Evolutionary conservation across 176 grass and related monocot genomes (phyloP), one percentile per base, ranked within the genome.

Genomic region (Oryza punctata): DNA sequence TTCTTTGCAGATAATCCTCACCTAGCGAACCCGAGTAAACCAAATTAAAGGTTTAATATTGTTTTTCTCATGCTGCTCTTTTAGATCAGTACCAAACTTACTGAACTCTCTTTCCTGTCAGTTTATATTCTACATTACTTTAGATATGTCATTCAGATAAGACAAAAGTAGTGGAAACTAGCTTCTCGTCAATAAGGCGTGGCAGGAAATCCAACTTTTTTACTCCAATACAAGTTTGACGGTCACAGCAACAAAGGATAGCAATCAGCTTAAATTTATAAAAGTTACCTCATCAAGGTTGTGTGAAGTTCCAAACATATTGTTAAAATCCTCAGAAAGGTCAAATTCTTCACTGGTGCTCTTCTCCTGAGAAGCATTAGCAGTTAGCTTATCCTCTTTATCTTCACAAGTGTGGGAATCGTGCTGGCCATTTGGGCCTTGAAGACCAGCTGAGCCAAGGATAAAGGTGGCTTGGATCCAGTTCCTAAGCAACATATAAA

Each of bases 401-500:
- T 67, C 32, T 90, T 94, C 70, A 67, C 86, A 73, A 78, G 19
- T 5, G 81, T 54, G 4, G 68, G 75, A n/a, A 49, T 83, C 32
- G 61, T 73, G 61, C 35, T 73, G 71, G 67, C 49, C 49, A 35
- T 47, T 87, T 78, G 67, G 74, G 72, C 35, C 40, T 59, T 72
- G 37, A 80, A 40, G 45, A 85, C 37, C 70, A 38, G 30, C n/a
- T 54, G 86, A 18, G 11, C 81, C 82, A 25, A 81, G 69, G 73
- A 49, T 86, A 76, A 95, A 98, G 25, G 85, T 86, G 87, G 91
- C 96, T 89, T 98, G 96, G 88, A 98, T 91, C 93, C 96, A 98
- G 72, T 88, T 86, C 87, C 96, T 98, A 86, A 30, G 43, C 15
- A 76, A 80, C 32, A 85, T 14, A 12, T 14, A 12, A 80, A 54